phyloP scores from a whole-genome alignment of 2,329 filamentous ascomycete species.

The Calonectria ilicicola region DNA sequence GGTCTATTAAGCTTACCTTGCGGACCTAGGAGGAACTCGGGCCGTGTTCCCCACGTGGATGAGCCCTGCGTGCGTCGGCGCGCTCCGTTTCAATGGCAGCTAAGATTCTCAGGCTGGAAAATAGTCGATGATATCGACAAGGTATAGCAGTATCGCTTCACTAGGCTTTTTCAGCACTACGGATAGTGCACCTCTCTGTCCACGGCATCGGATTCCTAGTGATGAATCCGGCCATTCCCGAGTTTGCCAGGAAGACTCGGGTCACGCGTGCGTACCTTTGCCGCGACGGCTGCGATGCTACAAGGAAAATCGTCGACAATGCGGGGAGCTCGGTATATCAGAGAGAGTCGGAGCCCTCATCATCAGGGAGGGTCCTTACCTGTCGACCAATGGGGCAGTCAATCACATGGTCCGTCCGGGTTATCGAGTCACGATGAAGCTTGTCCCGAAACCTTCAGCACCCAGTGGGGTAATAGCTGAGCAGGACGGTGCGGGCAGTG shows the following conservation, averaged over 20 bases:
- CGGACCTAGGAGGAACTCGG: background rate
- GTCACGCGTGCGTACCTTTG: background rate
- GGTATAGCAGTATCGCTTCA: background rate
- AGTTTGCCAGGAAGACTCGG: background rate
- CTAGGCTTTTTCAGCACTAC: background rate
- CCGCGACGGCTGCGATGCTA: background rate
- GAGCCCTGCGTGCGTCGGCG: background rate
- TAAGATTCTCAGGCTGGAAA: background rate
- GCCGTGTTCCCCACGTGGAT: background rate
- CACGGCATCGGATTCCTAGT: background rate
- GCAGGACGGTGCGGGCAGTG: background rate
- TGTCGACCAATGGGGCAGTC: background rate
- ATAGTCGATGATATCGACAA: background rate
- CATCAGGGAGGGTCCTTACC: background rate
- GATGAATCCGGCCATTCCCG: background rate
- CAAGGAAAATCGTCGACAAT: background rate
- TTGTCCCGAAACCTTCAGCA: background rate
- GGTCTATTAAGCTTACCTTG: background rate
- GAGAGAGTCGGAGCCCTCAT: background rate
- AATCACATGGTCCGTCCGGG: background rate
- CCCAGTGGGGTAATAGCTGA: background rate
- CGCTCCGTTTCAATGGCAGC: background rate
- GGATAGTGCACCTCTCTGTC: background rate
- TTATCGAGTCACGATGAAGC: background rate
- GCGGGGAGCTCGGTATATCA: background rate